Evolutionary conservation across 768 basidiomycete genomes (phyloP), one percentile per base, ranked within the genome.

Genomic region (Phaffia tasmanica): DNA sequence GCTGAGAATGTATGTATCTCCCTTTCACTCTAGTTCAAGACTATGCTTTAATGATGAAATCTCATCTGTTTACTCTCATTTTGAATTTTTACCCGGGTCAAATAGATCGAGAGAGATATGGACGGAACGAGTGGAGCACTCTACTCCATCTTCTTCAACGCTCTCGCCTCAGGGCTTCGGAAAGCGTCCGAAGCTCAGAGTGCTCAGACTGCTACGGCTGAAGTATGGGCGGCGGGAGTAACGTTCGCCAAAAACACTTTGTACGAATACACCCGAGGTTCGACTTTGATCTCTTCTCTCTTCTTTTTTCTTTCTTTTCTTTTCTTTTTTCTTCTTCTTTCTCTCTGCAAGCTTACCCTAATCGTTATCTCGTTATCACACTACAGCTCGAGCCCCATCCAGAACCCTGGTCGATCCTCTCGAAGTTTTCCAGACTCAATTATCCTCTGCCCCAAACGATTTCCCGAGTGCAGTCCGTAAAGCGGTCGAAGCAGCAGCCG

Each of bases 321-420:
- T 51, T 11, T 5, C 1, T 30, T 62, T 19, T 55, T 16, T 42
- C 30, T 1, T 0, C 27, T 18, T 25, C 42, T 27, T 16, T 0
- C 27, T 57, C 21, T 58, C 32, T n/a, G 21, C 53, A 54, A 54
- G 5, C 16, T 54, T 54, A 16, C 8, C 53, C 35, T 42, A 42
- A 42, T 42, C 4, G 4, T 21, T 30, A 6, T 27, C 18, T 51
- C n/a, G 2, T 16, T n/a, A 14, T 25, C 29, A 1, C n/a, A 19
- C 21, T 19, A 19, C 47, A 63, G 92, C 92, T 18, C 84, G 92
- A 30, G 86, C 86, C 2, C 91, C 91, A 3, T 89, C 88, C 1
- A 84, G 92, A 72, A 95, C 92, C 9, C 84, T 97, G 47, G 82
- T 97, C n/a, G 92, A 97, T 77, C 90, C 92, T 9, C 81, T 97